Percentiles rank a stretch among this genome's conserved stretches.
These are phyloP conservation scores for Stipa capillata DNA, from an alignment of 176 grass and related monocot species.

Conservation along the genomic window DNA sequence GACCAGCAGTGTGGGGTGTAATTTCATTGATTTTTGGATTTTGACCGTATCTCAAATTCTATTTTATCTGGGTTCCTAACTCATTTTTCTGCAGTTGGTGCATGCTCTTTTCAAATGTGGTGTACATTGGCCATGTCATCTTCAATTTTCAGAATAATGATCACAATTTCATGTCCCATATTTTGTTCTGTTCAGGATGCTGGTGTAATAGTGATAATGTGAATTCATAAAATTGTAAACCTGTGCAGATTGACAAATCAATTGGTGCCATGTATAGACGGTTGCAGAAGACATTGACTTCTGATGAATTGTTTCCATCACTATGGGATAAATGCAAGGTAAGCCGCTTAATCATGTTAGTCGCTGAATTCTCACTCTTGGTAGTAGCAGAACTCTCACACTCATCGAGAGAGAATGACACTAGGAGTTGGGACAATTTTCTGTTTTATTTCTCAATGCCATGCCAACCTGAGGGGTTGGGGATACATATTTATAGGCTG, in stretches of 20 bases:
- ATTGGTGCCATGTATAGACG: conserved; percentile 79
- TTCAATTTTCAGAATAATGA: not conserved
- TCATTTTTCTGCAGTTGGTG: not conserved
- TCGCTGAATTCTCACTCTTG: no score
- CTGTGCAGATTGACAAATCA: conserved; percentile 80
- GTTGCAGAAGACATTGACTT: conserved; percentile 75
- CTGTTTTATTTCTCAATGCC: no score
- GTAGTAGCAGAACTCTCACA: no score
- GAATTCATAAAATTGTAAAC: conserved; percentile 12
- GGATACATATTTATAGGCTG: no score
- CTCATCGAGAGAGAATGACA: no score
- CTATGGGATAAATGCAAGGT: conserved; percentile 98
- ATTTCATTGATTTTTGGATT: not conserved
- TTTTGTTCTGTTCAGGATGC: not conserved
- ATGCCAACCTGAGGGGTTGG: no score
- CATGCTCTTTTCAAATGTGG: not conserved
- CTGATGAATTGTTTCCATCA: conserved; percentile 87
- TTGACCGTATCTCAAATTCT: no score
- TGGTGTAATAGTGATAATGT: not conserved
- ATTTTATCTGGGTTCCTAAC: not conserved
- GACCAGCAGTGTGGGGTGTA: not conserved
- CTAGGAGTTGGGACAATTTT: no score
- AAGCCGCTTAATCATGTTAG: no score
- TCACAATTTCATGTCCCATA: not conserved
- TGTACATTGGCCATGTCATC: not conserved